A percentile compares a stretch with the other conserved stretches of the same genome.
These are phyloP conservation scores for Paxillus involutus DNA, from an alignment of 768 basidiomycete species.

Conservation along the genomic window DNA sequence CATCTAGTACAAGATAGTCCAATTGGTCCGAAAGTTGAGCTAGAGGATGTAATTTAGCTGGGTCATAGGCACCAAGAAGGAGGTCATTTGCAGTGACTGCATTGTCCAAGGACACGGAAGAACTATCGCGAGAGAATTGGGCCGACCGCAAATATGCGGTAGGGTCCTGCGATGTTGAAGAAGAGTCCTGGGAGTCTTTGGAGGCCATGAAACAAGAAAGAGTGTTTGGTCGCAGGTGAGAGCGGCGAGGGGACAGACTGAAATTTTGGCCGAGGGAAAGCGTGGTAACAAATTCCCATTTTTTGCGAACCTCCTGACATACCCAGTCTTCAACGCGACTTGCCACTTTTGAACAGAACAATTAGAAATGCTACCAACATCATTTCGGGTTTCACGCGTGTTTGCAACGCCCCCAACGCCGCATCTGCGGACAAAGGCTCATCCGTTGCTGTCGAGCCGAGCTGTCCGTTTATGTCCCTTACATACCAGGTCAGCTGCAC, in stretches of 20 bases:
- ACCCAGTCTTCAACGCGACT: not conserved
- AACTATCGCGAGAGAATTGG: constrained; percentile 42
- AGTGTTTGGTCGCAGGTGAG: constrained; percentile 16
- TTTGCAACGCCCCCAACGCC: constrained; percentile 22
- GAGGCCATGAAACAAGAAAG: constrained; percentile 28
- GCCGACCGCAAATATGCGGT: constrained; percentile 47
- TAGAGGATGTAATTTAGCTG: constrained; percentile 89
- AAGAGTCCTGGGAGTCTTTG: constrained; percentile 18
- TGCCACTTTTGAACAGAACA: constrained; percentile 25
- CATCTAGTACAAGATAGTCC: constrained; percentile 94
- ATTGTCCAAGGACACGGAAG: constrained; percentile 44
- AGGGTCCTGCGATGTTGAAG: constrained; percentile 45
- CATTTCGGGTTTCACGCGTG: constrained; percentile 21
- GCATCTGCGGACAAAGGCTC: constrained; percentile 22
- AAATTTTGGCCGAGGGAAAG: constrained; percentile 27
- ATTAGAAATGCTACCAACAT: constrained; percentile 26
- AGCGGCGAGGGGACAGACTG: constrained; percentile 13
- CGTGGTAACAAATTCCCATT: constrained; percentile 22
- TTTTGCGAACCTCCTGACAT: not conserved
- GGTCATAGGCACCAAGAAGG: constrained; percentile 86
- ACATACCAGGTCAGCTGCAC: constrained; percentile 14
- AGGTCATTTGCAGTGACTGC: constrained; percentile 84
- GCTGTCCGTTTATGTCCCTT: constrained; percentile 15
- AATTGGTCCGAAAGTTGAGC: constrained; percentile 90
- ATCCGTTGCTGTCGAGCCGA: constrained; percentile 23